A percentile compares a stretch with the other conserved stretches of the same genome.
Evolutionary conservation across 2,329 filamentous ascomycete species (phyloP).

Genomic region (Cytospora paraplurivora): DNA sequence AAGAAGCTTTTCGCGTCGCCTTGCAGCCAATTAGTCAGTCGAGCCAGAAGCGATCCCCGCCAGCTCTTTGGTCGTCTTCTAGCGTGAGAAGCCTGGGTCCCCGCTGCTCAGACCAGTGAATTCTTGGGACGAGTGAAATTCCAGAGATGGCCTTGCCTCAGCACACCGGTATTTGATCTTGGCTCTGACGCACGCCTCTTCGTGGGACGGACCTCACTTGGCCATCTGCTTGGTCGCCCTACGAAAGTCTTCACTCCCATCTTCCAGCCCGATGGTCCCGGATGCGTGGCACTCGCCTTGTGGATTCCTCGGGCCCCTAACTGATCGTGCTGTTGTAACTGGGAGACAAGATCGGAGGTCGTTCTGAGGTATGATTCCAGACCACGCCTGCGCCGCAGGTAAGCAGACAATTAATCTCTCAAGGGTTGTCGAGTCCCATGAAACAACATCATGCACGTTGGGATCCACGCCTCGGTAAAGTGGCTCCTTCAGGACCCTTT

Average conservation of each 20-base stretch:
- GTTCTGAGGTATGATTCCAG: background rate
- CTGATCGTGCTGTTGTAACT: background rate
- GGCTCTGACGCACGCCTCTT: slow-evolving; percentile 21
- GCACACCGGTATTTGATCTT: slow-evolving; percentile 24
- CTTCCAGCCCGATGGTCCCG: background rate
- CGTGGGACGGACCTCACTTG: background rate
- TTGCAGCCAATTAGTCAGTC: background rate
- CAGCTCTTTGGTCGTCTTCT: slow-evolving; percentile 15
- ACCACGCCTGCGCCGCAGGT: slow-evolving; percentile 19
- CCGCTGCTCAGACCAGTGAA: slow-evolving; percentile 12
- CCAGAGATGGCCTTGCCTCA: slow-evolving; percentile 14
- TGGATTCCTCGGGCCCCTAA: background rate
- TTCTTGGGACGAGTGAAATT: slow-evolving; percentile 24
- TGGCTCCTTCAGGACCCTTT: slow-evolving; percentile 12
- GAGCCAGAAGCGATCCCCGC: slow-evolving; percentile 7
- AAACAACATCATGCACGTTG: slow-evolving; percentile 22
- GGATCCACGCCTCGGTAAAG: slow-evolving; percentile 6
- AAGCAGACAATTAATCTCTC: background rate
- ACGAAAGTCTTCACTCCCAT: background rate
- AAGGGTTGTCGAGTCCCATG: slow-evolving; percentile 6
- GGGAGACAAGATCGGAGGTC: background rate
- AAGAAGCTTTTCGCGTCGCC: background rate
- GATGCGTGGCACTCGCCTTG: slow-evolving; percentile 7
- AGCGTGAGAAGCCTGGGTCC: slow-evolving; percentile 21
- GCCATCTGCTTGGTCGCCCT: slow-evolving; percentile 28